Conservation (phyloP, 768 basidiomycete genomes). For the Vishniacozyma victoriae region DNA sequence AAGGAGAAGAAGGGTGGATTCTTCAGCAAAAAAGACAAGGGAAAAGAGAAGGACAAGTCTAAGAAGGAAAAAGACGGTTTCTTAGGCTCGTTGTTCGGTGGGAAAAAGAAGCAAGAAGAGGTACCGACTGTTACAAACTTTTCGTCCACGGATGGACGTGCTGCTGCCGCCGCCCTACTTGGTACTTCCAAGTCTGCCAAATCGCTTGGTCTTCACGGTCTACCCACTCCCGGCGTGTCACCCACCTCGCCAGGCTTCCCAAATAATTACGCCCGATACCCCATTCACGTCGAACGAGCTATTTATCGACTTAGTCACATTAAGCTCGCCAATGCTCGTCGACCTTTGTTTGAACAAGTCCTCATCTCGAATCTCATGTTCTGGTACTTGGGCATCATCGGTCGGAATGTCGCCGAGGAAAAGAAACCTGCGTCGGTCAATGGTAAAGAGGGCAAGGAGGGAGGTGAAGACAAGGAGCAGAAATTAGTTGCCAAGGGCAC, state of each 20-base stretch:
- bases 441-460: constrained; percentile 26
- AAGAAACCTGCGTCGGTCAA: constrained; percentile 34
- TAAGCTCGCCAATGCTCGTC: constrained; percentile 92
- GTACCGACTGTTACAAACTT: constrained; percentile 29
- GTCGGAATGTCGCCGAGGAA: constrained; percentile 64
- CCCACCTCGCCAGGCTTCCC: constrained; percentile 47
- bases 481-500: constrained; percentile 33
- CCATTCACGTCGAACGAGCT: constrained; percentile 96
- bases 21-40: constrained; percentile 33
- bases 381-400: constrained; percentile 98
- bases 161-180: constrained; percentile 78
- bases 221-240: constrained; percentile 36
- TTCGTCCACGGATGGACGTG: constrained; percentile 58
- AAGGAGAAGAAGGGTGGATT: constrained; percentile 43
- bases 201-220: constrained; percentile 41
- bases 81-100: constrained; percentile 84
- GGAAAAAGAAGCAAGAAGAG: constrained; percentile 77
- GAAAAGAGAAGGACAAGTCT: constrained; percentile 37
- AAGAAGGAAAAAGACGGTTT: constrained; percentile 63
- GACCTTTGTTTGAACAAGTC: constrained; percentile 93
- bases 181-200: constrained; percentile 78
- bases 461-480: constrained; percentile 19
- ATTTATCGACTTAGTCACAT: constrained; percentile 97
- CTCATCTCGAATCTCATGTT: constrained; percentile 57
- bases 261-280: constrained; percentile 68